Evolutionary conservation across 768 basidiomycete species (phyloP), one percentile per base, ranked within the genome.

Genomic region (Hygrophoropsis aurantiaca): DNA sequence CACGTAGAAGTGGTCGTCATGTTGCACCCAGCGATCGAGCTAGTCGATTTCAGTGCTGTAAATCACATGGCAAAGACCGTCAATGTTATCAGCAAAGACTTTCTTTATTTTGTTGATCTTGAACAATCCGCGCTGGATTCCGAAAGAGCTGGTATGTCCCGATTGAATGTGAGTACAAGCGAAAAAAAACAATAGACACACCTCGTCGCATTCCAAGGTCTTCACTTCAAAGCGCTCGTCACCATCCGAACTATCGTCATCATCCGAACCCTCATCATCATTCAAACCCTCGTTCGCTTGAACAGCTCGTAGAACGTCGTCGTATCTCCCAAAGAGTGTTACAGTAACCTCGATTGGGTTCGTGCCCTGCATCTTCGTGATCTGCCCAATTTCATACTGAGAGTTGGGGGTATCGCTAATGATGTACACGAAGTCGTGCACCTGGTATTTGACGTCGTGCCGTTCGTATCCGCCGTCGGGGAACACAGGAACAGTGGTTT

Each of bases 381-480:
- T 78, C 53, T 86, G 85, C 0, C 74, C 84, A 43, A 89, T 78
- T 5, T 69, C 58, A 35, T 84, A 70, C 20, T 47, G 55, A 13
- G 58, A 46, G 10, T 66, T 53, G 10, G 54, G 53, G 11, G 55
- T 46, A 27, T 62, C 50, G 13, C 66, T 65, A 33, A 69, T 72
- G 32, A 85, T 43, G 56, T 85, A 88, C 9, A 86, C 73, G 50
- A 80, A 87, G 51, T 88, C 87, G 37, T 73, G 41, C 8, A 67
- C 44, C 54, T 88, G 87, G 57, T 81, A 89, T 1, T 58, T 51
- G 9, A 69, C 58, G 3, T 77, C 77, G 34, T 69, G 58, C 11
- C 74, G 66, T 2, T 72, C 55, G 21, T 75, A 66, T 5, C 74
- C 75, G 35, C 64, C n/a, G n/a, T n/a, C 50, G 0, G 61, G 58